A percentile compares a stretch with the other conserved stretches of the same genome.
These are phyloP conservation scores for Pyrenochaeta sp. DNA, from an alignment of 2,329 filamentous ascomycete species.

Conservation along the genomic window DNA sequence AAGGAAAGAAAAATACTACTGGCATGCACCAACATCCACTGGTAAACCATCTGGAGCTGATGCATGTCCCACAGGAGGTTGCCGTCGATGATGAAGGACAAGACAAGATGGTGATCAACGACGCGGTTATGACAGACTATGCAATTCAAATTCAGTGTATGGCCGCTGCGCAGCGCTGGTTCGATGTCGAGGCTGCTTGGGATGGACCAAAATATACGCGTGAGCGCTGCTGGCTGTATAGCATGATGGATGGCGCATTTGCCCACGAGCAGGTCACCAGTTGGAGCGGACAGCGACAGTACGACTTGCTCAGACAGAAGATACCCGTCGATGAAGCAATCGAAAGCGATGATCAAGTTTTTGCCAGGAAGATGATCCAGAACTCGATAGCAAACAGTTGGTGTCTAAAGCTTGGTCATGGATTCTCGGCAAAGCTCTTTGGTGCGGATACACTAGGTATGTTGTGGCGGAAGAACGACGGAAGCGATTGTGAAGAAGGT, in stretches of 20 bases:
- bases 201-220: constrained; percentile 62
- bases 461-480: constrained; percentile 61
- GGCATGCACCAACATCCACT: constrained; percentile 61
- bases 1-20: constrained; percentile 40
- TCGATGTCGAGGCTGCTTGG: constrained; percentile 62
- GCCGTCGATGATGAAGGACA: constrained; percentile 44
- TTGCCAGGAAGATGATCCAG: constrained; percentile 62
- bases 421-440: constrained; percentile 60
- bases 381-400: constrained; percentile 60
- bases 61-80: constrained; percentile 50
- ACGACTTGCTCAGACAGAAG: constrained; percentile 59
- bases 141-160: constrained; percentile 66
- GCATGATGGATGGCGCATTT: constrained; percentile 30
- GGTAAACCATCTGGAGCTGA: constrained; percentile 59
- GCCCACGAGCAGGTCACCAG: constrained; percentile 58
- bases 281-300: constrained; percentile 62
- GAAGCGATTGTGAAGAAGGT: constrained; percentile 58
- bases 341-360: constrained; percentile 57
- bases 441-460: constrained; percentile 61
- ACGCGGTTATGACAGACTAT: constrained; percentile 62
- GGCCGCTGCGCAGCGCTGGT: constrained; percentile 60
- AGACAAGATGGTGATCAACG: constrained; percentile 49
- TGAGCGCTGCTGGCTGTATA: constrained; percentile 39
- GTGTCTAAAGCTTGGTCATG: constrained; percentile 65
- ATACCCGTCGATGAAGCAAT: no score